phyloP scores from a whole-genome alignment of 768 basidiomycete genomes.

The Rhodotorula sphaerocarpa region DNA sequence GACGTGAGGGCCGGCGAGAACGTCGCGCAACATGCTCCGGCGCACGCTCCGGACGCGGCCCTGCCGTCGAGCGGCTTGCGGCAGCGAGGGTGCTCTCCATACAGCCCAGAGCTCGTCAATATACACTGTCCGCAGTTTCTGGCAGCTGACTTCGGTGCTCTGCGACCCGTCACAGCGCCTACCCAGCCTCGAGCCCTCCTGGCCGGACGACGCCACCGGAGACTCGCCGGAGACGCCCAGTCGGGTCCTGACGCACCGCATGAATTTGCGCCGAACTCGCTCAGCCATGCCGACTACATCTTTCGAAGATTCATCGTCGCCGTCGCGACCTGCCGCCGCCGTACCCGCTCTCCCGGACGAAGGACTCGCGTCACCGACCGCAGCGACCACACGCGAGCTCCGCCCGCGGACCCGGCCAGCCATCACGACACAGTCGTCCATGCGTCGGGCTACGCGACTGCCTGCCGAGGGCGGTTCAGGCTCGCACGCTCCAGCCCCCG shows the following conservation, averaged over 20 bases:
- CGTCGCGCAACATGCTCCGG: too few species aligned
- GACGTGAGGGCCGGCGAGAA: too few species aligned
- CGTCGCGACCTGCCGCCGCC: not conserved
- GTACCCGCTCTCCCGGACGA: not conserved
- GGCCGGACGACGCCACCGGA: not conserved
- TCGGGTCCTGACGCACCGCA: not conserved
- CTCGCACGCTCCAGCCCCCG: too few species aligned
- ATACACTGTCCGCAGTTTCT: too few species aligned
- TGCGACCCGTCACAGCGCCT: not conserved
- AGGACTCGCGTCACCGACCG: not conserved
- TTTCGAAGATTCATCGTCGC: not conserved
- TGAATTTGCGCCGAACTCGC: conserved; percentile 13
- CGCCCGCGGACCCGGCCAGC: conserved; percentile 8
- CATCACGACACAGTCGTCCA: too few species aligned
- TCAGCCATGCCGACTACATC: conserved; percentile 2
- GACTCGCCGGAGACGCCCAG: not conserved
- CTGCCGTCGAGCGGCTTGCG: too few species aligned
- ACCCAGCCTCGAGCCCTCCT: not conserved
- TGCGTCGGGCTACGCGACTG: too few species aligned
- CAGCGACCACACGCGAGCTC: not conserved
- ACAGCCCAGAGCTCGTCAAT: too few species aligned
- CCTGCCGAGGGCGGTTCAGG: too few species aligned
- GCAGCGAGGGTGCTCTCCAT: too few species aligned
- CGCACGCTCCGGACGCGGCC: too few species aligned
- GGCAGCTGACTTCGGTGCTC: too few species aligned